These are phyloP conservation scores for Fennellomyces sp. DNA, from an alignment of 371 early-diverging fungal species.

Conservation along the genomic window DNA sequence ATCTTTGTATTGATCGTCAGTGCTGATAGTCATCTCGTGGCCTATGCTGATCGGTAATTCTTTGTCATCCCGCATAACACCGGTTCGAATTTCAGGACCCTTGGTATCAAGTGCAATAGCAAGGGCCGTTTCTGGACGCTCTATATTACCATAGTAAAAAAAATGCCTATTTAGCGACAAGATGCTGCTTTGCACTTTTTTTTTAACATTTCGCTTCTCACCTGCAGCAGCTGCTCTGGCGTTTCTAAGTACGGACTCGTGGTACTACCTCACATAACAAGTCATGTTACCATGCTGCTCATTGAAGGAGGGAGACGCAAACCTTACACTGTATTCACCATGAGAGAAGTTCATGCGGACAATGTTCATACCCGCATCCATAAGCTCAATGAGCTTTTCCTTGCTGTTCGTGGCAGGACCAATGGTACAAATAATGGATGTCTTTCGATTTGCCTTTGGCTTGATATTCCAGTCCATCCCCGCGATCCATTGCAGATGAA, in stretches of 20 bases:
- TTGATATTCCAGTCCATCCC: constrained; percentile 66
- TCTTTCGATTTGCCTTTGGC: constrained; percentile 70
- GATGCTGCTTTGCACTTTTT: no score
- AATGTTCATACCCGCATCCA: constrained; percentile 94
- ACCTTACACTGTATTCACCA: constrained; percentile 73
- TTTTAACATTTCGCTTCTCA: constrained; percentile 14
- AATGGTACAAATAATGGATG: constrained; percentile 87
- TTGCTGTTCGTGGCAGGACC: constrained; percentile 79
- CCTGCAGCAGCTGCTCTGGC: constrained; percentile 64
- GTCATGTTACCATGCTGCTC: background rate
- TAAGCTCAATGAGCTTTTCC: constrained; percentile 79
- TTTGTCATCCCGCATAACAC: constrained; percentile 62
- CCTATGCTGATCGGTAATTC: constrained; percentile 57
- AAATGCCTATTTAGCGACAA: background rate
- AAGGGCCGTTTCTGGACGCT: constrained; percentile 38
- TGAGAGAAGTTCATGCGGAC: constrained; percentile 95
- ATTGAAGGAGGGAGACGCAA: background rate
- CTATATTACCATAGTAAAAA: background rate
- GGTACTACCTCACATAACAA: constrained; percentile 54
- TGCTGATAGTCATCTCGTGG: constrained; percentile 79
- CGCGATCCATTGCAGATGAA: constrained; percentile 73
- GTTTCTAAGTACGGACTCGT: constrained; percentile 80
- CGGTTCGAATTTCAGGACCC: constrained; percentile 87
- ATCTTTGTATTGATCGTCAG: constrained; percentile 65
- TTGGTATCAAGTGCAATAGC: constrained; percentile 90